Conservation (phyloP, 495 filamentous ascomycete species). For the Collariella sp. region DNA sequence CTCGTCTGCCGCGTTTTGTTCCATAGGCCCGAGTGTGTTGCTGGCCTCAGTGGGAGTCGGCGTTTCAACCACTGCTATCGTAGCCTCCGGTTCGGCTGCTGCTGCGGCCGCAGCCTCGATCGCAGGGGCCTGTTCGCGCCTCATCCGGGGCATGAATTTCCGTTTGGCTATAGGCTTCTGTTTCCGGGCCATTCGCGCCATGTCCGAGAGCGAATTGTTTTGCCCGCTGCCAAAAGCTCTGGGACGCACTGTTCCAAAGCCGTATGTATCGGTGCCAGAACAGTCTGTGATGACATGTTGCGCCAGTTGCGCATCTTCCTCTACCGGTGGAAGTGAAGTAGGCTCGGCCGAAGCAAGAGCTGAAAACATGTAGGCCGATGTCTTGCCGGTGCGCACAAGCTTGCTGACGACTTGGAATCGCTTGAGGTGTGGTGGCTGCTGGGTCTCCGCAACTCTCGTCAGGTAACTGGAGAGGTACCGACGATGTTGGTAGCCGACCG, state of each 20-base stretch:
- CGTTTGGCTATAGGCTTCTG: slow-evolving; percentile 12
- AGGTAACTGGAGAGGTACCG: slow-evolving; percentile 38
- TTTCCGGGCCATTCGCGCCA: slow-evolving; percentile 16
- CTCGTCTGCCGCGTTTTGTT: background rate
- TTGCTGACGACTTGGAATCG: slow-evolving; percentile 36
- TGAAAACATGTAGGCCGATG: slow-evolving; percentile 40
- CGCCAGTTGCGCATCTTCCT: background rate
- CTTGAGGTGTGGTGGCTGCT: slow-evolving; percentile 38
- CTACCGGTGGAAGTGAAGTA: background rate
- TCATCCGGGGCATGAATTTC: slow-evolving; percentile 20
- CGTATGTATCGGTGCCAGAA: slow-evolving; percentile 11
- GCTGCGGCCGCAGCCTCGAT: background rate
- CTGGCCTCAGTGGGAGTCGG: background rate
- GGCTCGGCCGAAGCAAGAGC: slow-evolving; percentile 8
- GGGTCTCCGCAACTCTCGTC: slow-evolving; percentile 31
- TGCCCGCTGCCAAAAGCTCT: slow-evolving; percentile 12
- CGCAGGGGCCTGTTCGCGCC: background rate
- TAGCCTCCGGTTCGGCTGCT: background rate
- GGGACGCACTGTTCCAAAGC: slow-evolving; percentile 21
- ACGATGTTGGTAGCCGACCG: slow-evolving; percentile 35
- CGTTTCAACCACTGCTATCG: background rate
- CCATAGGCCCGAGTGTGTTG: background rate
- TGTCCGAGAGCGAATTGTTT: slow-evolving; percentile 18
- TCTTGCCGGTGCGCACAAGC: slow-evolving; percentile 35
- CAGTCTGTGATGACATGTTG: background rate